Base-by-base conservation (phyloP, 129 eudicot genomes). In the Escallonia herrerae region DNA sequence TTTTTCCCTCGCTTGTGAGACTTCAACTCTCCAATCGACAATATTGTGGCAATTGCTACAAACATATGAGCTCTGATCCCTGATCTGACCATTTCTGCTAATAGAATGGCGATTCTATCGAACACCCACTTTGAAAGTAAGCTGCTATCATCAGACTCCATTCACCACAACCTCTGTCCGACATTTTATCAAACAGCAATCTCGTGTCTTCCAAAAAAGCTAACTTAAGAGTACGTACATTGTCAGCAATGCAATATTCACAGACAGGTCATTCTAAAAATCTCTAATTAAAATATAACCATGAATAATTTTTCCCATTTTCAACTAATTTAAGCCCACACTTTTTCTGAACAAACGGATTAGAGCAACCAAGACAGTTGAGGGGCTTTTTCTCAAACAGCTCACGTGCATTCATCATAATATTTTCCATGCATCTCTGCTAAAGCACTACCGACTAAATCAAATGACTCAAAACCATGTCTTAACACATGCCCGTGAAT, bases 81-180 rank as follows among this genome's bases (percentile, higher is more conserved):
- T 5, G 47, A 62, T 8, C 48, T 53, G 15, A 38, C 12, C 74
- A 67, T 67, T 55, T 38, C 45, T 52, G 61, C 38, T 58, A 74
- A 61, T 3, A 74, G 9, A 15, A 45, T 15, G 62, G 37, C 14
- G 74, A 60, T 60, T 74, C 47, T 49, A 6, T 5, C 6, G 68
- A 68, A 5, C 5, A n/a, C 37, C 79, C 74, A 14, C 60, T 59
- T 11, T 40, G 62, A 43, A 58, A 66, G 60, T 67, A 67, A 0
- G 63, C 73, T 37, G 79, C 67, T 10, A 74, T 67, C 74, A 74
- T 74, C 59, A 74, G 40, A 64, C 67, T 74, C 79, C 79, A 74
- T 57, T 53, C 73, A 2, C 67, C 74, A 5, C 74, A 47, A 44
- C 68, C 74, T 53, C 12, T 74, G 14, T 39, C 59, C 15, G 51